phyloP scores from a whole-genome alignment of 2,329 filamentous ascomycete species.

The Cladosporium sp. region DNA sequence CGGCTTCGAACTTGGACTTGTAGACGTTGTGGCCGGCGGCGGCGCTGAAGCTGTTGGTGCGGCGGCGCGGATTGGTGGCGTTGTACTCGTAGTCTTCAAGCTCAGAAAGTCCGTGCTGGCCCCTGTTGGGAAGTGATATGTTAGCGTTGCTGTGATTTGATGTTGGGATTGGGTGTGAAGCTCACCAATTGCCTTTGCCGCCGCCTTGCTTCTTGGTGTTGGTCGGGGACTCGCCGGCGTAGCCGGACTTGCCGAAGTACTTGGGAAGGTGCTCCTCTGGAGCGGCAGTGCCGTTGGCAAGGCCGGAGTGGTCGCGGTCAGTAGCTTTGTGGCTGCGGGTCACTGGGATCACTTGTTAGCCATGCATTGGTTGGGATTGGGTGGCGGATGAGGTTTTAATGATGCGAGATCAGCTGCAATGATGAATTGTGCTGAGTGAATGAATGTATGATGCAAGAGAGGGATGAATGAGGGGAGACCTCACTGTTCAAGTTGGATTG shows the following conservation, averaged over 20 bases:
- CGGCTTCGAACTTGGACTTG: slow-evolving; percentile 94
- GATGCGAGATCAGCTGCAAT: not conserved
- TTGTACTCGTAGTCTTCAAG: slow-evolving; percentile 79
- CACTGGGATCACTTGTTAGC: slow-evolving; percentile 54
- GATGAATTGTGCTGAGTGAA: not conserved
- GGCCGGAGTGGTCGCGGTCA: slow-evolving; percentile 81
- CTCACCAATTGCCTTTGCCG: slow-evolving; percentile 92
- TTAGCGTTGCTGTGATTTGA: not conserved
- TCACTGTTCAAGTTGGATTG: not conserved
- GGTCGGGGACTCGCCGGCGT: slow-evolving; percentile 76
- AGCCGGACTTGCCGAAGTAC: slow-evolving; percentile 88
- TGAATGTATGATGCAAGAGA: slow-evolving; percentile 6
- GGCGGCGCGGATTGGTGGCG: slow-evolving; percentile 80
- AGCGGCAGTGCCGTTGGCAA: slow-evolving; percentile 68
- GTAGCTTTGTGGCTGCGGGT: slow-evolving; percentile 96
- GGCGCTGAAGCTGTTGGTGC: slow-evolving; percentile 82
- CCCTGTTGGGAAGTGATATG: slow-evolving; percentile 55
- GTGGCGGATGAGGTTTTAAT: not conserved
- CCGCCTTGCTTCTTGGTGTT: slow-evolving; percentile 96
- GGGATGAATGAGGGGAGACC: not conserved
- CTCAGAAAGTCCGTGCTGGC: slow-evolving; percentile 71
- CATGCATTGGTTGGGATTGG: slow-evolving; percentile 1
- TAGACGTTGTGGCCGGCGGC: slow-evolving; percentile 69
- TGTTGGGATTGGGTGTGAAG: slow-evolving; percentile 13
- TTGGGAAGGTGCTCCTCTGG: slow-evolving; percentile 75